phyloP scores from a whole-genome alignment of 1,139 yeast genomes.

The Barnettozyma hawaiiensis region DNA sequence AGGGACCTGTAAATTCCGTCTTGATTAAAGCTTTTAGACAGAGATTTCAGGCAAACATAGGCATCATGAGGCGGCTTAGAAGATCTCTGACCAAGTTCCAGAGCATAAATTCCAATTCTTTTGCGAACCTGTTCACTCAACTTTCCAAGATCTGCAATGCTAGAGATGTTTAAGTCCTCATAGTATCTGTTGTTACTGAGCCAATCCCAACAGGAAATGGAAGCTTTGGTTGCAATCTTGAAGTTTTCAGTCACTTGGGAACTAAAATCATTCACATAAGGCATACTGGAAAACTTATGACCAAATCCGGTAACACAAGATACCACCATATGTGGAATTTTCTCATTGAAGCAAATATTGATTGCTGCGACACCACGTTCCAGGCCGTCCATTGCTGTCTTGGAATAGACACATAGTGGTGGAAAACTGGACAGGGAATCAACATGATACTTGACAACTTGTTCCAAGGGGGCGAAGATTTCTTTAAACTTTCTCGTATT shows the following conservation, averaged over 20 bases:
- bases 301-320: background rate
- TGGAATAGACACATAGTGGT: background rate
- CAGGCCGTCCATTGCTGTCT: background rate
- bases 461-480: background rate
- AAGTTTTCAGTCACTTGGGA: background rate
- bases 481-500: background rate
- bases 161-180: background rate
- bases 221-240: background rate
- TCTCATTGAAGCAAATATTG: background rate
- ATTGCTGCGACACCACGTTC: background rate
- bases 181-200: background rate
- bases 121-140: background rate
- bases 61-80: background rate
- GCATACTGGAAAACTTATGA: background rate
- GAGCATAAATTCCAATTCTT: background rate
- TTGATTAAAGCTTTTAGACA: background rate
- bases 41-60: background rate
- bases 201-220: conserved; percentile 1
- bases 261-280: background rate
- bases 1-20: background rate
- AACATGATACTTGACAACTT: background rate
- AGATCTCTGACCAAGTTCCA: background rate
- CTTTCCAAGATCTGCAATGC: background rate
- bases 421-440: background rate
- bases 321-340: background rate